Evolutionary conservation across 2,329 filamentous ascomycete species (phyloP), one percentile per base, ranked within the genome.

Genomic region (Penicillium sp.): DNA sequence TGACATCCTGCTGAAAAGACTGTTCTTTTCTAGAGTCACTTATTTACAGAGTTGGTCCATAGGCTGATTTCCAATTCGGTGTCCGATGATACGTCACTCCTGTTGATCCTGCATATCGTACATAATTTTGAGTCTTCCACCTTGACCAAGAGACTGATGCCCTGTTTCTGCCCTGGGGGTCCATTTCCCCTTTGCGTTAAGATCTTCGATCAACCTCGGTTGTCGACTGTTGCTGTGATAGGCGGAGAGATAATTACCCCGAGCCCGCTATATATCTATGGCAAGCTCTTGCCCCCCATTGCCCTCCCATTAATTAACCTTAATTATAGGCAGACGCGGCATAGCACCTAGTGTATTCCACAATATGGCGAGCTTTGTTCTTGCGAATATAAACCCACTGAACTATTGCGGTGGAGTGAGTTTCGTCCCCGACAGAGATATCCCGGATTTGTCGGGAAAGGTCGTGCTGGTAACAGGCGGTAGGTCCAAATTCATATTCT

Each of bases 401-500:
- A 62, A 61, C 22, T 61, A 57, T 41, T 33, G 53, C 14, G 58
- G 58, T 7, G 59, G 59, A 30, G 58, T 65, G n/a, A 53, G 41
- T 41, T 71, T 70, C 46, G 51, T 54, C 10, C 68, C 70, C 5
- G 61, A 69, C 25, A 59, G 31, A 5, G 69, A 73, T 38, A 71
- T 74, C 24, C 61, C 62, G 5, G 60, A 69, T 46, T 54, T 74
- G 5, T 30, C 60, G 4, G 68, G 63, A 4, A 72, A 69, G 51
- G 64, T 71, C n/a, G 57, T 67, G 6, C 44, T 73, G 7, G 60
- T 73, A 13, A 73, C 69, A 8, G 70, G 70, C 30, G 70, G 69
- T 69, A 50, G n/a, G 53, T 44, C 1, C 20, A 38, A 20, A 20
- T 18, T 18, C 10, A 20, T 20, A 5, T 5, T 11, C 16, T 13